Base-by-base conservation (phyloP, 2,329 filamentous ascomycete species). In the Apiospora rasikravindrae region DNA sequence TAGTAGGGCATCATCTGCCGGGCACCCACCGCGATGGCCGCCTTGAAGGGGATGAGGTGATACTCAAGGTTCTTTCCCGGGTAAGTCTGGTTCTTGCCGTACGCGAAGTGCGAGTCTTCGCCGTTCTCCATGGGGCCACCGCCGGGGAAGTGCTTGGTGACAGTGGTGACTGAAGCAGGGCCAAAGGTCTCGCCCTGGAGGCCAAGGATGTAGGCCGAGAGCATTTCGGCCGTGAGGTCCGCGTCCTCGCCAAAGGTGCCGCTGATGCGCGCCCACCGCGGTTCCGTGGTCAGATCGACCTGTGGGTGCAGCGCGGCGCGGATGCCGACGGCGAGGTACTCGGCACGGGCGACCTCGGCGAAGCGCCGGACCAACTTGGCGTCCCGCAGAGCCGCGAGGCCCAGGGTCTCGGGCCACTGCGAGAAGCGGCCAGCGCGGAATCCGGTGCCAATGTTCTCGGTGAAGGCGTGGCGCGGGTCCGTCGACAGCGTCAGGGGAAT, bases 81-180 rank as follows among this genome's bases (percentile, higher is more conserved):
- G 68, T 88, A 89, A 0, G 83, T 84, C 72, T 83, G 80, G 70
- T 88, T 86, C 76, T 87, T 86, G 44, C 87, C 87, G 71, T 88
- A 88, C 0, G 78, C 77, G 73, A 88, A 88, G 71, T 88, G 87
- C 22, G 85, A 83, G 74, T 88, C 87, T 67, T 88, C 85, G 26
- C 87, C 87, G 67, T 86, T 78, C 71, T 86, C 78, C 75, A 68
- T 82, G 0, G 86, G 83, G 0, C 87, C 87, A 10, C 83, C 85
- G 5, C 87, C 87, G 0, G 87, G 86, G 74, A 89, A 88, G 73
- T 89, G 86, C 77, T 88, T 88, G 0, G 86, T 87, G 1, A 87
- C 83, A 0, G 86, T 85, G 1, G 82, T 83, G 4, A 88, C 83
- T 1, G 84, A 86, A 40, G 82, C 73, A 0, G 77, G 74, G 0